phyloP scores from a whole-genome alignment of 108 stramenopile species.

The Parmales sp. region DNA sequence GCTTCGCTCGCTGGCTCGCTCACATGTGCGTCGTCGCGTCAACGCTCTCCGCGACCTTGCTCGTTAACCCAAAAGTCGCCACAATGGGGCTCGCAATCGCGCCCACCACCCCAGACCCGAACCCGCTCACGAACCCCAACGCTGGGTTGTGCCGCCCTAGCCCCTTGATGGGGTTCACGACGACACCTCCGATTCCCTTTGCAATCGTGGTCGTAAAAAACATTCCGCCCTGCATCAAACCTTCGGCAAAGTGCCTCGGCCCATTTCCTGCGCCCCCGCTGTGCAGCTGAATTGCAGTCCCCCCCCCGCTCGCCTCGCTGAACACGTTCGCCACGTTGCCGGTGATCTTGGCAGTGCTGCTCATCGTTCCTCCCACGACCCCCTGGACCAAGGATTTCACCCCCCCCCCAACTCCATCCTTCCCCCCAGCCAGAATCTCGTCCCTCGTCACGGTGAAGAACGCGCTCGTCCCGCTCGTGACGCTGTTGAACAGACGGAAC shows the following conservation, averaged over 20 bases:
- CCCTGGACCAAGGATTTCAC: conserved; percentile 3
- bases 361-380: conserved; percentile 3
- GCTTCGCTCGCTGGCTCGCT: no score
- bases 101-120: not conserved
- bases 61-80: not conserved
- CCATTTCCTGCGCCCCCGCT: not conserved
- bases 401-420: not conserved
- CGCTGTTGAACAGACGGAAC: not conserved
- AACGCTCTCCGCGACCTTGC: not conserved
- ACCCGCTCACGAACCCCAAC: not conserved
- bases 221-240: not conserved
- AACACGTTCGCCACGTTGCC: not conserved
- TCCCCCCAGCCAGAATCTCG: not conserved
- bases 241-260: not conserved
- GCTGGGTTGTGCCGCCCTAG: not conserved
- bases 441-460: conserved; percentile 10
- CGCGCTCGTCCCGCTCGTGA: not conserved
- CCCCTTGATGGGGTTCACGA: conserved; percentile 6
- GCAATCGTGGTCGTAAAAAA: not conserved
- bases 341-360: not conserved
- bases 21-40: conserved; percentile 10
- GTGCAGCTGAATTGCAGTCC: not conserved
- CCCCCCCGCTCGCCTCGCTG: not conserved
- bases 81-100: not conserved
- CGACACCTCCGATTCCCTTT: not conserved